Evolutionary conservation across 2,329 filamentous ascomycete genomes (phyloP).

Genomic region (Colletotrichum orbiculare): DNA sequence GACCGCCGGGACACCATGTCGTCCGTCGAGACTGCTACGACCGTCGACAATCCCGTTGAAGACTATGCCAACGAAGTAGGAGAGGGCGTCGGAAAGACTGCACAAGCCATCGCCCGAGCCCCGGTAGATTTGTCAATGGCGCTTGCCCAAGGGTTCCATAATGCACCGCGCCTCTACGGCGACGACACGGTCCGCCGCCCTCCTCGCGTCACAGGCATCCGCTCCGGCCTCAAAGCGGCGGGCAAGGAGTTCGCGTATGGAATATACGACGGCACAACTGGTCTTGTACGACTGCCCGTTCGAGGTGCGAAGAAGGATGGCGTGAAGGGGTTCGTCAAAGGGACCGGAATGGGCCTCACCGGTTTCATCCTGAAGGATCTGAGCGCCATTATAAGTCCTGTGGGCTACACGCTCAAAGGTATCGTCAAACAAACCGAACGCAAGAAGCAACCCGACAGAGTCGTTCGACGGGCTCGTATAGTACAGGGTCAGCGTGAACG

Average conservation of each 20-base stretch:
- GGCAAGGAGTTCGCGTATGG: slow-evolving; percentile 71
- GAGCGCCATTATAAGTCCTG: slow-evolving; percentile 68
- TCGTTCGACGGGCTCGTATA: slow-evolving; percentile 68
- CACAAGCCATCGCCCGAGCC: slow-evolving; percentile 62
- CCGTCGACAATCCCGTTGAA: slow-evolving; percentile 45
- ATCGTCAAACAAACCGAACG: slow-evolving; percentile 69
- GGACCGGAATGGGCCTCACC: slow-evolving; percentile 71
- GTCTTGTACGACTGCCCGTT: slow-evolving; percentile 69
- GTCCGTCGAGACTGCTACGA: slow-evolving; percentile 34
- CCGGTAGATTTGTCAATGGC: slow-evolving; percentile 72
- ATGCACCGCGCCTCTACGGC: slow-evolving; percentile 76
- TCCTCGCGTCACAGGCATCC: slow-evolving; percentile 71
- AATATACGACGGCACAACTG: slow-evolving; percentile 73
- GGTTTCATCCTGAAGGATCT: slow-evolving; percentile 74
- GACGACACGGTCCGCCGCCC: slow-evolving; percentile 75
- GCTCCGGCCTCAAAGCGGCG: slow-evolving; percentile 71
- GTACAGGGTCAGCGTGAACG: slow-evolving; percentile 65
- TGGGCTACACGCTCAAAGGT: slow-evolving; percentile 73
- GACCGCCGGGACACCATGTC: slow-evolving; percentile 37
- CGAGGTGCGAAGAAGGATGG: slow-evolving; percentile 67
- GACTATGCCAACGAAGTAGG: slow-evolving; percentile 63
- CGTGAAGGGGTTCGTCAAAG: slow-evolving; percentile 58
- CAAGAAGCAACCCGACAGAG: slow-evolving; percentile 61
- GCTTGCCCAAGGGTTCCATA: slow-evolving; percentile 76
- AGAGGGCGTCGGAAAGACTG: slow-evolving; percentile 62